Evolutionary conservation across 2,329 filamentous ascomycete species (phyloP), one percentile per base, ranked within the genome.

Genomic region (Stemphylium vesicarium): DNA sequence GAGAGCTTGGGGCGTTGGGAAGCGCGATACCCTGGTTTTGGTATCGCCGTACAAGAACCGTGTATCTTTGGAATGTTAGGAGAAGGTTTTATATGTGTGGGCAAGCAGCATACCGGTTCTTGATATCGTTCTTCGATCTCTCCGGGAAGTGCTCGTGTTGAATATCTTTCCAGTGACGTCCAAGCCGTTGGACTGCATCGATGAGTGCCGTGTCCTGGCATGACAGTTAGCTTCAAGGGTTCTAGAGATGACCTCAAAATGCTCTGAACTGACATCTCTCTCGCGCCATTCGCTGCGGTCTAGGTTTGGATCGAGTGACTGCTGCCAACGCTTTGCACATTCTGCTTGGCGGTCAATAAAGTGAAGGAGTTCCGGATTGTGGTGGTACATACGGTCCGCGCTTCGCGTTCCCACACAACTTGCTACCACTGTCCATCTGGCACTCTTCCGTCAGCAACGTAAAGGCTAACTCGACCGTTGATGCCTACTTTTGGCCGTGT

Each of bases 321-420:
- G 77, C 39, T 78, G 76, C 78, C 78, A 80, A 38, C 78, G 68
- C 57, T 80, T 80, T n/a, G 78, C 76, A 56, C 78, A 80, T 65
- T 80, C 78, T 79, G 32, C n/a, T 57, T 6, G 10, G 10, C 16
- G 12, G 36, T 50, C 24, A 53, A 31, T 12, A 36, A 38, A 9
- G 26, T 13, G 13, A 33, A 9, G 8, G 20, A 12, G 22, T 12
- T 7, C 3, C 11, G 11, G 32, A 26, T 42, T 56, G 54, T 7
- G 12, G 20, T 9, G 12, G 40, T 41, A 69, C 75, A 67, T 56
- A 77, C 75, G 76, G 43, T 78, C 76, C 53, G 75, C 75, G 60
- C 73, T 75, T 22, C 78, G 66, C 18, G 68, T 73, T 20, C 66
- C 69, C 9, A 80, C 75, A 7, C 70, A 64, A 31, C 73, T 70